Conservation (phyloP, 495 filamentous ascomycete genomes). For the Hyaloscypha finlandica region DNA sequence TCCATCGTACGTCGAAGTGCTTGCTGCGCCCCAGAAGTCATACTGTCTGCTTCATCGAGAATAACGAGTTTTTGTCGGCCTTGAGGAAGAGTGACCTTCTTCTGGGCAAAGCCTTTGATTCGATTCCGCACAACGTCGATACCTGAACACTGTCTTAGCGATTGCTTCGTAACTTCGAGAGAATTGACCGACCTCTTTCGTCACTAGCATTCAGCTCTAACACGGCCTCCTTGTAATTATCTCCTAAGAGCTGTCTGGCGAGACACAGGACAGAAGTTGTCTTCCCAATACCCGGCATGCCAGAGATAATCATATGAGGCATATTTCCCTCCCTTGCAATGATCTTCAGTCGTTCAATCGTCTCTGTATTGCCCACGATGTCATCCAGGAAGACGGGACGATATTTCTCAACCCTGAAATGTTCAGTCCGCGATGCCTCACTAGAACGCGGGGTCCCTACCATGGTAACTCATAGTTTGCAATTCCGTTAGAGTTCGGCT, state of each 20-base stretch:
- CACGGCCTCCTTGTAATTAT: slow-evolving; percentile 97
- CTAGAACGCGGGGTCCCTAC: slow-evolving; percentile 48
- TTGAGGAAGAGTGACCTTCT: slow-evolving; percentile 92
- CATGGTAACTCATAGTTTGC: slow-evolving; percentile 88
- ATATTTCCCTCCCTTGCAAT: slow-evolving; percentile 99
- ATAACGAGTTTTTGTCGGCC: slow-evolving; percentile 97
- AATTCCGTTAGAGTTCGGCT: slow-evolving; percentile 60
- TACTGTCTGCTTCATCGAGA: slow-evolving; percentile 95
- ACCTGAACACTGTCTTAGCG: slow-evolving; percentile 43
- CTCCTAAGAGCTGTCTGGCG: slow-evolving; percentile 86
- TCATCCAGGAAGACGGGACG: slow-evolving; percentile 92
- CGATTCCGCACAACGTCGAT: slow-evolving; percentile 99
- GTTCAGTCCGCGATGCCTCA: slow-evolving; percentile 26
- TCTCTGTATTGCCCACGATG: slow-evolving; percentile 96
- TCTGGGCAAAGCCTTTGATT: slow-evolving; percentile 98
- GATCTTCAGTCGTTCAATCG: slow-evolving; percentile 95
- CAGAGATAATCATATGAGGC: slow-evolving; percentile 98
- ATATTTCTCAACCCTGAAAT: slow-evolving; percentile 94
- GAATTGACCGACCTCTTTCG: slow-evolving; percentile 68
- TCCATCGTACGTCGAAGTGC: slow-evolving; percentile 97
- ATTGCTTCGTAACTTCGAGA: neutral
- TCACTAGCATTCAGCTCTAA: slow-evolving; percentile 95
- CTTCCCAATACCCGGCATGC: slow-evolving; percentile 99
- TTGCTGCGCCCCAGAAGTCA: slow-evolving; percentile 97
- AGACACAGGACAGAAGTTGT: slow-evolving; percentile 95